Percentiles rank a stretch among this genome's conserved stretches.
These are phyloP conservation scores for Candida namnaoensis DNA, from an alignment of 805 yeast species.

Conservation along the genomic window DNA sequence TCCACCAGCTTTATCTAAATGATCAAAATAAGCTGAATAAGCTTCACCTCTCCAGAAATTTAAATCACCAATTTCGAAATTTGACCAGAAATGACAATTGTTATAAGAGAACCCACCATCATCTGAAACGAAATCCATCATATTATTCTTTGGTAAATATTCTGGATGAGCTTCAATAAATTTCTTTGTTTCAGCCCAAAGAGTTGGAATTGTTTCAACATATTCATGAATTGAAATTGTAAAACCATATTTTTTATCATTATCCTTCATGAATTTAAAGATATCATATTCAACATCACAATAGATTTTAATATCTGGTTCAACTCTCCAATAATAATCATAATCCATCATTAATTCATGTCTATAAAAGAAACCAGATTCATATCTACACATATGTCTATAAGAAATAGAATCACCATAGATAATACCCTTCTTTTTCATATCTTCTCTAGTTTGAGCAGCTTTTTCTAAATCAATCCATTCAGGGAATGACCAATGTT, in stretches of 20 bases:
- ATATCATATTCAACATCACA: constrained; percentile 80
- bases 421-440: constrained; percentile 41
- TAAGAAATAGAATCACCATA: constrained; percentile 62
- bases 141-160: constrained; percentile 48
- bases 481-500: constrained; percentile 82
- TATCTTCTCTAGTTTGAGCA: constrained; percentile 42
- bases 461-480: constrained; percentile 72
- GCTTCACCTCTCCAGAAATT: constrained; percentile 70
- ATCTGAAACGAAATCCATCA: constrained; percentile 62
- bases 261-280: constrained; percentile 76
- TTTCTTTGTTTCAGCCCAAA: constrained; percentile 64
- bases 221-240: constrained; percentile 76
- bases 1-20: constrained; percentile 78
- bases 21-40: constrained; percentile 61
- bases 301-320: constrained; percentile 71
- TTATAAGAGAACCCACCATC: constrained; percentile 69
- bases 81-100: constrained; percentile 87
- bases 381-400: constrained; percentile 90
- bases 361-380: constrained; percentile 82
- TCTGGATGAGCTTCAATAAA: constrained; percentile 56
- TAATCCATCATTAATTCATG: constrained; percentile 69
- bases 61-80: constrained; percentile 74
- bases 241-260: constrained; percentile 65
- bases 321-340: constrained; percentile 93
- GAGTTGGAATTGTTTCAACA: constrained; percentile 58